phyloP scores from a whole-genome alignment of 1,139 yeast genomes.

The Lodderomyces orthopsilosis region DNA sequence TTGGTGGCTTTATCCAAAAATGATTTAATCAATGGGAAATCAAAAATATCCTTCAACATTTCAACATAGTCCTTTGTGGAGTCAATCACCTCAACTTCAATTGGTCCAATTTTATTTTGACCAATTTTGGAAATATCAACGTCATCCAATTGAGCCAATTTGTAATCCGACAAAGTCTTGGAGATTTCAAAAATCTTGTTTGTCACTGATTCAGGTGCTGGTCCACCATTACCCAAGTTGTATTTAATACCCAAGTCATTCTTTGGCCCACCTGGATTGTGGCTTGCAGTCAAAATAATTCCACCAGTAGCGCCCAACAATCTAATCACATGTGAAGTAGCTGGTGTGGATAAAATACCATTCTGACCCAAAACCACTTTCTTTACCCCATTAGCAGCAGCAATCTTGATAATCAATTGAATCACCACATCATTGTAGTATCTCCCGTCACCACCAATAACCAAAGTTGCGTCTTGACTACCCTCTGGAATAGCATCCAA shows the following conservation, averaged over 20 bases:
- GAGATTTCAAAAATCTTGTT: conserved; percentile 78
- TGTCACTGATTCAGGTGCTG: conserved; percentile 97
- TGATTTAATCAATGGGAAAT: conserved; percentile 73
- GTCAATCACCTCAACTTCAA: conserved; percentile 78
- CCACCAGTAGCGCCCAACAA: conserved; percentile 84
- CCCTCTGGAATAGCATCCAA: conserved; percentile 91
- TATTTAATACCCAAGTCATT: conserved; percentile 95
- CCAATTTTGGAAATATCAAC: conserved; percentile 67
- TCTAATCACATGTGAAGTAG: conserved; percentile 90
- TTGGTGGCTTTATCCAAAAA: conserved; percentile 54
- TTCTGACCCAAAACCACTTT: conserved; percentile 83
- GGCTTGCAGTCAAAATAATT: conserved; percentile 92
- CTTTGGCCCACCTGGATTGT: conserved; percentile 97
- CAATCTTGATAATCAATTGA: conserved; percentile 75
- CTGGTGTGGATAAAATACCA: conserved; percentile 92
- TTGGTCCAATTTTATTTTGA: conserved; percentile 44
- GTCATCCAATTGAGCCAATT: conserved; percentile 52
- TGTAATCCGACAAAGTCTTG: conserved; percentile 56
- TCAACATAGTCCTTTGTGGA: conserved; percentile 74
- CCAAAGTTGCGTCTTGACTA: conserved; percentile 66
- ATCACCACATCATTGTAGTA: conserved; percentile 82
- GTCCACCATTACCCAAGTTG: conserved; percentile 94
- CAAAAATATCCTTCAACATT: conserved; percentile 83
- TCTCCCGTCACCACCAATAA: conserved; percentile 97
- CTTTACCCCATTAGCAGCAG: conserved; percentile 88